phyloP scores from a whole-genome alignment of 805 yeast genomes.

The Metschnikowia peoriensis region DNA sequence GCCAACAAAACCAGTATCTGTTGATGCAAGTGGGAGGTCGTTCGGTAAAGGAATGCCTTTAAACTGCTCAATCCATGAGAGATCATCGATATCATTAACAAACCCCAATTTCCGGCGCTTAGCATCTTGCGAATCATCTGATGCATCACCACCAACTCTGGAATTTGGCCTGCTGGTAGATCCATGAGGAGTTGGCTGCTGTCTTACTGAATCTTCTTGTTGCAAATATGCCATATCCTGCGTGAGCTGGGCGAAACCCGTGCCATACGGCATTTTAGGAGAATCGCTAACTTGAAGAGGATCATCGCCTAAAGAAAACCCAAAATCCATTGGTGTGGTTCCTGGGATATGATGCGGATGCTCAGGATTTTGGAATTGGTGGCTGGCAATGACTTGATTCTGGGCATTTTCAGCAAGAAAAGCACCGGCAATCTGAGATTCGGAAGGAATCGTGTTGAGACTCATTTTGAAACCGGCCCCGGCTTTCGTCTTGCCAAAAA shows the following conservation, averaged over 20 bases:
- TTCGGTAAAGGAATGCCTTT: constrained; percentile 64
- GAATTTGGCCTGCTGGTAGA: not conserved
- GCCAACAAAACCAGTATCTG: constrained; percentile 55
- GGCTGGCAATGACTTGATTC: constrained; percentile 19
- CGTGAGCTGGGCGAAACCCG: constrained; percentile 12
- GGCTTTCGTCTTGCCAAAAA: not conserved
- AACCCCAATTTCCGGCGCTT: constrained; percentile 14
- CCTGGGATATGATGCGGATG: constrained; percentile 42
- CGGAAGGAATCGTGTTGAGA: constrained; percentile 18
- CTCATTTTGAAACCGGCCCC: constrained; percentile 10
- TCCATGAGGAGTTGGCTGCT: not conserved
- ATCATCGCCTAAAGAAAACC: constrained; percentile 20
- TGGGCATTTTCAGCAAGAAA: constrained; percentile 18
- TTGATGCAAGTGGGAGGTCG: constrained; percentile 50
- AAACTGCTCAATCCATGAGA: constrained; percentile 70
- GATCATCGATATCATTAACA: constrained; percentile 24
- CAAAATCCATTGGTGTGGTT: constrained; percentile 38
- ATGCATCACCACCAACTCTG: not conserved
- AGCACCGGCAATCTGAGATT: constrained; percentile 9
- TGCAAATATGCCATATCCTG: constrained; percentile 10
- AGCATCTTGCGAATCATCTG: not conserved
- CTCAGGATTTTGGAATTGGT: constrained; percentile 34
- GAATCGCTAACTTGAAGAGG: constrained; percentile 3
- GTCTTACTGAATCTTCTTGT: constrained; percentile 2
- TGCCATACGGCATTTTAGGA: constrained; percentile 7